These are phyloP conservation scores for Penicillium paradoxum DNA, from an alignment of 495 filamentous ascomycete species.

Conservation along the genomic window DNA sequence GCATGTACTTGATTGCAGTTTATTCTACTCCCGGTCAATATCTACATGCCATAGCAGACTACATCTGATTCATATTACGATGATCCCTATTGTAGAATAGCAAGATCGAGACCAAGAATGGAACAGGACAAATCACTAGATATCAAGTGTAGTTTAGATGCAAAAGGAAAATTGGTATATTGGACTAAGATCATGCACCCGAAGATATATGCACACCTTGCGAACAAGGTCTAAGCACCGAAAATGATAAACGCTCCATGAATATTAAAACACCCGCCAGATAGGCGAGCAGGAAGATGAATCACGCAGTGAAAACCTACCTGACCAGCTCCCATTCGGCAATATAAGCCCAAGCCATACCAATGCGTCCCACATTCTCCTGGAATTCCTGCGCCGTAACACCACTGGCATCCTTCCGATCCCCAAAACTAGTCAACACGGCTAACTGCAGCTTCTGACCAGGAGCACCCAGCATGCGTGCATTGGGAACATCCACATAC, in stretches of 20 bases:
- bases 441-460: conserved; percentile 62
- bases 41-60: no score
- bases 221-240: not conserved
- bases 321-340: conserved; percentile 65
- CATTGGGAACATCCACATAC: conserved; percentile 65
- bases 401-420: conserved; percentile 62
- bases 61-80: no score
- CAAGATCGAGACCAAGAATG: no score
- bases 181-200: no score
- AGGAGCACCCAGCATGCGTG: conserved; percentile 58
- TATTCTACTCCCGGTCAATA: no score
- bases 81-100: no score
- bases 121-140: no score
- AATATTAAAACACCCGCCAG: not conserved
- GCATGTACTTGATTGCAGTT: no score
- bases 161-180: no score
- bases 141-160: no score
- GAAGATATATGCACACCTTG: not conserved
- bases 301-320: not conserved
- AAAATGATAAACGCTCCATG: not conserved
- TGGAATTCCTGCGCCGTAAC: conserved; percentile 62
- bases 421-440: conserved; percentile 55
- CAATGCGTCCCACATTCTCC: conserved; percentile 52
- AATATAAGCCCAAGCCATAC: conserved; percentile 58
- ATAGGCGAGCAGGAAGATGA: not conserved